phyloP scores from a whole-genome alignment of 139 green algal genomes.

The Nannochloris sp. region DNA sequence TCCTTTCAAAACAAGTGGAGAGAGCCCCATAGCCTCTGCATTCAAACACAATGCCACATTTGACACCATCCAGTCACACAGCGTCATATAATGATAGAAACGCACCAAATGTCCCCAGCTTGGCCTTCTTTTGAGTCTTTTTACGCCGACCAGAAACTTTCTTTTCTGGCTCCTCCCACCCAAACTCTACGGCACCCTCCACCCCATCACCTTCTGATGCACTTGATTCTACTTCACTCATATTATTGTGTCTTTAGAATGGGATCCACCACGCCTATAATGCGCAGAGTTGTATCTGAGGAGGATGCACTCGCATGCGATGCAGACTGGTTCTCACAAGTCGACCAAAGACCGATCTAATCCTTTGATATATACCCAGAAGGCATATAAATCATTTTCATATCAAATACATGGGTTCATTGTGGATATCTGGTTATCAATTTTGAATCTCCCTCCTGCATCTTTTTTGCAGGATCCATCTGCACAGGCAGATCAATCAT shows the following conservation, averaged over 20 bases:
- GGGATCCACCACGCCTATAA: background rate
- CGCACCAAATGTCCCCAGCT: conserved; percentile 58
- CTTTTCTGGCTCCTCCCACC: conserved; percentile 18
- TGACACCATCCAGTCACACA: background rate
- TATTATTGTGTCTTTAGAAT: background rate
- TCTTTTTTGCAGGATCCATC: no score
- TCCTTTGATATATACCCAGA: no score
- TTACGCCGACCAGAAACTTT: conserved; percentile 28
- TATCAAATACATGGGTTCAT: no score
- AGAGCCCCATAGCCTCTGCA: conserved; percentile 79
- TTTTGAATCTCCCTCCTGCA: no score
- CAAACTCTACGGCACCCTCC: conserved; percentile 22
- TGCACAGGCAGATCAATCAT: no score
- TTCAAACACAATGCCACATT: background rate
- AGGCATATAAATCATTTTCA: no score
- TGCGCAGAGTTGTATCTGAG: no score
- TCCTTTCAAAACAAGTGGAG: conserved; percentile 49
- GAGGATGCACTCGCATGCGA: no score
- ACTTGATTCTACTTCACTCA: background rate
- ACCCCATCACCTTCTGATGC: background rate
- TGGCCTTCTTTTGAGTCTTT: conserved; percentile 45
- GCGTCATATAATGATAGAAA: background rate
- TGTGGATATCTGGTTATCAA: no score
- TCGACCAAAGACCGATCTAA: no score
- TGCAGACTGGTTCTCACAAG: no score